Evolutionary conservation across 257 asterid genomes (phyloP).

Genomic region (Nicotiana paniculata): DNA sequence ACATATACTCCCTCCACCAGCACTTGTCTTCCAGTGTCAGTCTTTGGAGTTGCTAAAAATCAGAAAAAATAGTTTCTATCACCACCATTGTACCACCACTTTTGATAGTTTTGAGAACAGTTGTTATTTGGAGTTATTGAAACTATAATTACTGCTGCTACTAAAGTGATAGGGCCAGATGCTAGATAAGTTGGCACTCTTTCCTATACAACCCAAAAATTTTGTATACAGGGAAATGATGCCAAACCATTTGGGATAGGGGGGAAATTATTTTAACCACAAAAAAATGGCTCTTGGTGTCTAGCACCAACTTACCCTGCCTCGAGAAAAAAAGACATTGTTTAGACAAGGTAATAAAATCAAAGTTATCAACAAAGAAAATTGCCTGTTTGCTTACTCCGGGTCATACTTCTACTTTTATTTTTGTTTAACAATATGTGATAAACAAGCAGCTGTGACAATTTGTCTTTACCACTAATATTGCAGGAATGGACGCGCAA

Average conservation of each 20-base stretch:
- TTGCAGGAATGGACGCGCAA: slow-evolving; percentile 94
- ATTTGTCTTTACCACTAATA: slow-evolving; percentile 15
- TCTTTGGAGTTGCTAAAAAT: neutral
- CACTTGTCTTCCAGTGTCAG: neutral
- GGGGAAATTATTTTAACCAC: neutral
- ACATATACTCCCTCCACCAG: neutral
- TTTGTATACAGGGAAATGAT: neutral
- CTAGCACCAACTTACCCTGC: neutral
- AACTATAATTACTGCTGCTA: neutral
- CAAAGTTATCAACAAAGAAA: neutral
- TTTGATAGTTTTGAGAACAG: neutral
- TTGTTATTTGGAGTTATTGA: neutral
- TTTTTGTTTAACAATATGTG: neutral
- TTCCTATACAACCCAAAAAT: neutral
- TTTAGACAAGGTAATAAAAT: neutral
- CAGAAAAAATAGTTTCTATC: neutral
- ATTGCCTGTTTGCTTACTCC: neutral
- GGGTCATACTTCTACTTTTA: neutral
- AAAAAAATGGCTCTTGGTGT: neutral
- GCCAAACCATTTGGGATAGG: neutral
- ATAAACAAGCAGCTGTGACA: slow-evolving; percentile 1
- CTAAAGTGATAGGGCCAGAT: neutral
- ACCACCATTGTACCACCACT: neutral
- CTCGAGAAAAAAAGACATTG: neutral
- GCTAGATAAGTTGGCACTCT: neutral